Conservation (phyloP, 2,329 filamentous ascomycete genomes). For the Xylaria sp. region DNA sequence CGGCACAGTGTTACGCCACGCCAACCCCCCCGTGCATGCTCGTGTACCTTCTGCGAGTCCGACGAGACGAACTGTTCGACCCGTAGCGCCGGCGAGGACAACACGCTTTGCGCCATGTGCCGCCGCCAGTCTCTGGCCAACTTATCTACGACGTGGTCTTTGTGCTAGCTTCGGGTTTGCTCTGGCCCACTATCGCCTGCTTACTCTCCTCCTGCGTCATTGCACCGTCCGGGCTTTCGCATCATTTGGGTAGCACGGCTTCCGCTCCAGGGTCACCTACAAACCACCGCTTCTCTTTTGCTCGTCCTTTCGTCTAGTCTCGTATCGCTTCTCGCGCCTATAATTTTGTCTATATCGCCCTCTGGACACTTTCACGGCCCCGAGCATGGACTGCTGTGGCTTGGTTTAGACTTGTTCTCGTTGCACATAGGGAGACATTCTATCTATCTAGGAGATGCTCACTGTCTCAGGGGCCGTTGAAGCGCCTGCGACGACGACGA, state of each 20-base stretch:
- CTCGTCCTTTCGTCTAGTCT: background rate
- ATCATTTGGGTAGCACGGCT: slow-evolving; percentile 15
- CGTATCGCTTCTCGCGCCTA: background rate
- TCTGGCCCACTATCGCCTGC: slow-evolving; percentile 16
- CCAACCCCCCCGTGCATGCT: background rate
- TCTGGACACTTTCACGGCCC: slow-evolving; percentile 26
- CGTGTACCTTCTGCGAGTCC: background rate
- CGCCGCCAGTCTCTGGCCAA: slow-evolving; percentile 17
- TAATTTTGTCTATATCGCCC: background rate
- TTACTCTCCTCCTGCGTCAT: background rate
- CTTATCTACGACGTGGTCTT: slow-evolving; percentile 27
- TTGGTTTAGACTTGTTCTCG: slow-evolving; percentile 29
- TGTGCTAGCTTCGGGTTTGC: slow-evolving; percentile 23
- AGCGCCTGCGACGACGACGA: slow-evolving; percentile 34
- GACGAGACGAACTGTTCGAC: slow-evolving; percentile 13
- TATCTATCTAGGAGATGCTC: slow-evolving; percentile 35
- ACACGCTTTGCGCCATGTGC: slow-evolving; percentile 31
- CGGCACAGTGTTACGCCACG: background rate
- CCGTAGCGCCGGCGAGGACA: slow-evolving; percentile 3
- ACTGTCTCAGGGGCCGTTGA: slow-evolving; percentile 37
- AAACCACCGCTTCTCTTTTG: background rate
- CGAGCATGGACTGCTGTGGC: slow-evolving; percentile 31
- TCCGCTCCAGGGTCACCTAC: background rate
- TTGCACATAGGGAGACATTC: slow-evolving; percentile 2
- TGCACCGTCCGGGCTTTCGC: slow-evolving; percentile 4